These are phyloP conservation scores for Pyrus communis DNA, from an alignment of 306 rosid species.

Conservation along the genomic window DNA sequence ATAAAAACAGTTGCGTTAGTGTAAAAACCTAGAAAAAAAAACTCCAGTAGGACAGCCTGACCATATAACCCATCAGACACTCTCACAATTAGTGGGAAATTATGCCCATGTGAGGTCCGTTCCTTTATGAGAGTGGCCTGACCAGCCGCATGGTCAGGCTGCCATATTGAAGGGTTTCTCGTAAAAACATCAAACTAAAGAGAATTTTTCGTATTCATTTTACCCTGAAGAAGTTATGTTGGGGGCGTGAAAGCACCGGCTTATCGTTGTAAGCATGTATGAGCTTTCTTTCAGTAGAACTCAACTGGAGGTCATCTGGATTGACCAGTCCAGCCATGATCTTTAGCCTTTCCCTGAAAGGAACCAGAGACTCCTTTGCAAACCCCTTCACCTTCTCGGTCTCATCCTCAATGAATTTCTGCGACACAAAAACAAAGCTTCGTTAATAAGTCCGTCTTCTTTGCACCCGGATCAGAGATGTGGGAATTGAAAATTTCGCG, in stretches of 20 bases:
- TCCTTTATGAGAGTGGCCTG: not conserved
- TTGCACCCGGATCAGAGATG: not conserved
- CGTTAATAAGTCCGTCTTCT: not conserved
- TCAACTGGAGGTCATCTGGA: conserved; percentile 68
- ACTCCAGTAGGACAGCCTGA: not conserved
- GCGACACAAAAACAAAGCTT: conserved; percentile 12
- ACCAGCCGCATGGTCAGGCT: not conserved
- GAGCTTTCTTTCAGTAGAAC: conserved; percentile 72
- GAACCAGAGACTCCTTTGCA: conserved; percentile 42
- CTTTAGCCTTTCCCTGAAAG: conserved; percentile 81
- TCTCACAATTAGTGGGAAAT: not conserved
- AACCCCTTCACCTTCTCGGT: conserved; percentile 71
- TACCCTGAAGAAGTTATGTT: conserved; percentile 73
- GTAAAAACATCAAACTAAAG: not conserved
- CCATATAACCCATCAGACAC: not conserved
- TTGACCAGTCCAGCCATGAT: conserved; percentile 72
- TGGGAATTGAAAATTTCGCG: not conserved
- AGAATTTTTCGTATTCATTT: not conserved
- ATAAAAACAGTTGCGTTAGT: not conserved
- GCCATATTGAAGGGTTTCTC: not conserved
- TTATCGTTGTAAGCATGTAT: conserved; percentile 70
- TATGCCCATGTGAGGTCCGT: not conserved
- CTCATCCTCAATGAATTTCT: conserved; percentile 70
- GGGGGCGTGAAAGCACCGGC: conserved; percentile 95
- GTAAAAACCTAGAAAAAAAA: no score